These are phyloP conservation scores for Dendryphion nanum DNA, from an alignment of 2,329 filamentous ascomycete genomes.

Conservation along the genomic window DNA sequence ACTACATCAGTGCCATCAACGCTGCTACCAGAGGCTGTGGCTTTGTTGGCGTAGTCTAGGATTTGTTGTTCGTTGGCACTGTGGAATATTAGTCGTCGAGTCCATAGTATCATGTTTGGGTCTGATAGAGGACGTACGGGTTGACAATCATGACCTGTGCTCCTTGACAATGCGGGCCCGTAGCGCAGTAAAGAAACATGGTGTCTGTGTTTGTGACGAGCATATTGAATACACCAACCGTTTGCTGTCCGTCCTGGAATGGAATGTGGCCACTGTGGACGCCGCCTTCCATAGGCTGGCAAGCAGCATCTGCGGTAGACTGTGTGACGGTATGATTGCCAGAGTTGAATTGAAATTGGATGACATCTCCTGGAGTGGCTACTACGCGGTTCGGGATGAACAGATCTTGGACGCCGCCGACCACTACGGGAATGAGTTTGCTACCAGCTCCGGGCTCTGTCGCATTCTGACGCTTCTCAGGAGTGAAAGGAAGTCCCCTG, in stretches of 20 bases:
- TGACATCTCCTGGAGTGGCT: slow-evolving; percentile 27
- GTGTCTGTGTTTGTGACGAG: slow-evolving; percentile 25
- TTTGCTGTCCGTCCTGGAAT: slow-evolving; percentile 25
- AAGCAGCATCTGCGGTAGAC: slow-evolving; percentile 21
- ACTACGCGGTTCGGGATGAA: slow-evolving; percentile 27
- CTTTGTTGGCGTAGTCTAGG: slow-evolving; percentile 24
- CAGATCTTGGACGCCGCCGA: slow-evolving; percentile 28
- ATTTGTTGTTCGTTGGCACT: slow-evolving; percentile 21
- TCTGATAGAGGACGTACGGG: slow-evolving; percentile 9
- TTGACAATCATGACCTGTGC: slow-evolving; percentile 31
- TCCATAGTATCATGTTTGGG: not conserved
- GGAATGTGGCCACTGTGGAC: slow-evolving; percentile 31
- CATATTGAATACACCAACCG: slow-evolving; percentile 33
- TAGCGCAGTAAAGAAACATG: slow-evolving; percentile 33
- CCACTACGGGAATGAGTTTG: slow-evolving; percentile 25
- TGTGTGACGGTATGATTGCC: slow-evolving; percentile 35
- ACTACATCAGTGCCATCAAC: slow-evolving; percentile 17
- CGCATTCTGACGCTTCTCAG: not conserved
- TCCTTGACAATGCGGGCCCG: slow-evolving; percentile 28
- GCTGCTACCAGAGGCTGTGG: slow-evolving; percentile 20
- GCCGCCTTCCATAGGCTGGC: slow-evolving; percentile 25
- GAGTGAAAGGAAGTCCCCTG: not conserved
- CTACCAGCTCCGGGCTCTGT: not conserved
- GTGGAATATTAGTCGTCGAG: not conserved
- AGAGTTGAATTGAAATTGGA: slow-evolving; percentile 32